Percentiles rank a stretch among this genome's conserved stretches.
Evolutionary conservation across 148 eudicot species (phyloP).

Genomic region (Arbutus unedo): DNA sequence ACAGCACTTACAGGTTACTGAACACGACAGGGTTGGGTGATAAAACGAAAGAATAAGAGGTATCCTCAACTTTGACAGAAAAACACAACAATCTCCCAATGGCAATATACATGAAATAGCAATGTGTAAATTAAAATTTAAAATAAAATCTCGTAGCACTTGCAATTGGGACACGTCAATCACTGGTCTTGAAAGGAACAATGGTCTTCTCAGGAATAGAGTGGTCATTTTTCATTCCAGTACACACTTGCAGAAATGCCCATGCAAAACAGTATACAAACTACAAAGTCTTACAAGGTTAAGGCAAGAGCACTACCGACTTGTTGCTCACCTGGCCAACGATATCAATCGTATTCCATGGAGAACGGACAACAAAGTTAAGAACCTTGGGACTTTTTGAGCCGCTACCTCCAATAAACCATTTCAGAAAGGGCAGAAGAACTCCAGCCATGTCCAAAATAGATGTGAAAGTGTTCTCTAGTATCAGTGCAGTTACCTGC

Average conservation of each 20-base stretch:
- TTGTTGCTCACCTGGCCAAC: constrained; percentile 67
- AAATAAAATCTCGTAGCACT: no score
- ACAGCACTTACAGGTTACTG: background rate
- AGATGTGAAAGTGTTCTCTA: constrained; percentile 96
- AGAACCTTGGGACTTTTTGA: constrained; percentile 68
- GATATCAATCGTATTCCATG: constrained; percentile 81
- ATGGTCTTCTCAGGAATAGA: background rate
- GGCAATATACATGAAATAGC: background rate
- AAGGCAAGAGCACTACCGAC: constrained; percentile 3
- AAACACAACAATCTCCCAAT: background rate
- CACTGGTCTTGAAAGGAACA: no score
- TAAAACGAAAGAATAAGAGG: no score
- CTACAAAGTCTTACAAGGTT: background rate
- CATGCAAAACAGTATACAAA: background rate
- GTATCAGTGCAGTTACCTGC: constrained; percentile 72
- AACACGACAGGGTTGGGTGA: no score
- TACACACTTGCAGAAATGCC: background rate
- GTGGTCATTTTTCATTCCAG: background rate
- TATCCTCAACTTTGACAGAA: no score
- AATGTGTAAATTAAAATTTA: background rate
- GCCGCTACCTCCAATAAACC: constrained; percentile 78
- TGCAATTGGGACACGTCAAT: no score
- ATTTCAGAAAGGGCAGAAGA: constrained; percentile 79
- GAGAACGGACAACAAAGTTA: constrained; percentile 78
- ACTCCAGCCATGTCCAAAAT: constrained; percentile 98